A percentile compares a stretch with the other conserved stretches of the same genome.
phyloP scores from a whole-genome alignment of 345 rosid genomes.

The Eucalyptus grandis region DNA sequence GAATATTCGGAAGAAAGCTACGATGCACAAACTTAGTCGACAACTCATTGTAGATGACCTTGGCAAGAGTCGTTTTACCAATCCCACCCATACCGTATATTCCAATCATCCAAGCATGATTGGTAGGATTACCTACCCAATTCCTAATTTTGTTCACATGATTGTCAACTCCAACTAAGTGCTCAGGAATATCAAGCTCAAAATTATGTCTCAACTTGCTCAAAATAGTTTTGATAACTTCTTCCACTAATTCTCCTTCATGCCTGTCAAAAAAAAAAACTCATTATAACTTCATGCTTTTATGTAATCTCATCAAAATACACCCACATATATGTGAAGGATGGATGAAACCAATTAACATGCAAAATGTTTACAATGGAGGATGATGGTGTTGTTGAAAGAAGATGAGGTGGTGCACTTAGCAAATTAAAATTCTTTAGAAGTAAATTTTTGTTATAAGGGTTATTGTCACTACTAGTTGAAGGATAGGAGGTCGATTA shows the following conservation, averaged over 20 bases:
- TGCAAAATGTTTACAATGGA: not conserved
- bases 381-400: too few relatives aligned
- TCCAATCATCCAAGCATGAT: not conserved
- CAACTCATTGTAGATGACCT: too few relatives aligned
- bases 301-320: not conserved
- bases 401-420: too few relatives aligned
- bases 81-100: not conserved
- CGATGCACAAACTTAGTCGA: too few relatives aligned
- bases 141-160: not conserved
- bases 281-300: not conserved
- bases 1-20: not conserved
- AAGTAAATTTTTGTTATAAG: too few relatives aligned
- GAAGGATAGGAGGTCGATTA: too few relatives aligned
- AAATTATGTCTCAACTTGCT: not conserved
- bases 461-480: too few relatives aligned
- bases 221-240: not conserved
- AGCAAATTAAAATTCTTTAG: too few relatives aligned
- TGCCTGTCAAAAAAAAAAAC: not conserved
- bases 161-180: not conserved
- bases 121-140: accelerated
- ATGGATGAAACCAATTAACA: not conserved
- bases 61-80: not conserved
- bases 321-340: accelerated
- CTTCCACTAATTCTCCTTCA: not conserved
- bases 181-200: not conserved